phyloP scores from a whole-genome alignment of 441 rosid species.

The Pelargonium citronellum region DNA sequence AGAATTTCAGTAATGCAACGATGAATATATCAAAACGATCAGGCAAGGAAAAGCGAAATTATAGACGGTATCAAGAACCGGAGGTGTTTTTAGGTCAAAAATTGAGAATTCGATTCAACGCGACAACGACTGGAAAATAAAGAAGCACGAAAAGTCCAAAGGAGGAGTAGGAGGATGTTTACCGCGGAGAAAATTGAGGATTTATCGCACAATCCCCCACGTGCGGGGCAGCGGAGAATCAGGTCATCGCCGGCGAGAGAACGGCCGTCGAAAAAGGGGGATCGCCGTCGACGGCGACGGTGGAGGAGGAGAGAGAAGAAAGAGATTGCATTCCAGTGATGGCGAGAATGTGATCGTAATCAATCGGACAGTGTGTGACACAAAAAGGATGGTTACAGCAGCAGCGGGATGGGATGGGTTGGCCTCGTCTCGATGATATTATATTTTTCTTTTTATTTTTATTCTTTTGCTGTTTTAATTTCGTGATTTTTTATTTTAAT shows the following conservation, averaged over 20 bases:
- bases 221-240: conserved; percentile 1
- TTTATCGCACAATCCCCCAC: not conserved
- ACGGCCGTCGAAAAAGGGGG: too few relatives aligned
- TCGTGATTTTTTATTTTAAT: too few relatives aligned
- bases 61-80: not conserved
- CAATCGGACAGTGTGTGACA: conserved; percentile 2
- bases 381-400: not conserved
- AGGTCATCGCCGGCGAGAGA: conserved; percentile 6
- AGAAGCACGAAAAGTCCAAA: not conserved
- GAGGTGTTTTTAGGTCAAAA: not conserved
- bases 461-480: not conserved
- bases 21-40: not conserved
- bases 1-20: not conserved
- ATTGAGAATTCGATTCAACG: not conserved
- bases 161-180: not conserved
- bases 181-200: conserved; percentile 6
- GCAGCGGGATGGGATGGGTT: not conserved
- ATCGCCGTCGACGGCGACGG: not conserved
- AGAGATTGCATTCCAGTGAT: not conserved
- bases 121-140: conserved; percentile 3
- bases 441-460: not conserved
- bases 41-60: not conserved
- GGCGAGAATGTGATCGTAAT: not conserved
- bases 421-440: too few relatives aligned
- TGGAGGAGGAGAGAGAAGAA: not conserved